phyloP scores from a whole-genome alignment of 2,329 filamentous ascomycete species.

The Apiospora pterosperma region DNA sequence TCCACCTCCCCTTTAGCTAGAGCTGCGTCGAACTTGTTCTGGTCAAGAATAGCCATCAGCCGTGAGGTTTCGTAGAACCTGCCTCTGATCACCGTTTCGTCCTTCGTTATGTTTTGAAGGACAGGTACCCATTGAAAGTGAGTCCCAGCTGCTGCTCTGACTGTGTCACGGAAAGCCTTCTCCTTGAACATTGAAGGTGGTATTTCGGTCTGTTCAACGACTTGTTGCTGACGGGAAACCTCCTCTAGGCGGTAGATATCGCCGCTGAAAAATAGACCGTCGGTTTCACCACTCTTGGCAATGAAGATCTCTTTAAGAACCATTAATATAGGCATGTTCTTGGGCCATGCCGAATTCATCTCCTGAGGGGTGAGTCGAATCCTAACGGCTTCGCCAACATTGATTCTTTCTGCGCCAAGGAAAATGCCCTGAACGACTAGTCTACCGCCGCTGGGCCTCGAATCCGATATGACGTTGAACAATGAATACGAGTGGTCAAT shows the following conservation, averaged over 20 bases:
- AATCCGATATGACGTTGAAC: conserved; percentile 36
- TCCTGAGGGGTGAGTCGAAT: conserved; percentile 38
- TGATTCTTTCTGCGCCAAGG: conserved; percentile 47
- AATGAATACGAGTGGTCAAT: conserved; percentile 47
- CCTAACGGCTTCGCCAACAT: conserved; percentile 46
- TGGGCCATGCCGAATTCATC: conserved; percentile 27
- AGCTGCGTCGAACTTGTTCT: conserved; percentile 32
- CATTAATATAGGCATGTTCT: conserved; percentile 27
- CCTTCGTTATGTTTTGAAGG: conserved; percentile 19
- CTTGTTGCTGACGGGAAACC: conserved; percentile 8
- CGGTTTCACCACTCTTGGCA: conserved; percentile 9
- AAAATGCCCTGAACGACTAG: conserved; percentile 44
- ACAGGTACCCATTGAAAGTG: conserved; percentile 30
- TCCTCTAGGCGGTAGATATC: conserved; percentile 25
- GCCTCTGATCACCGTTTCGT: conserved; percentile 45
- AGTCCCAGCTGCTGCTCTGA: conserved; percentile 16
- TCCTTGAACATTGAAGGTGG: conserved; percentile 22
- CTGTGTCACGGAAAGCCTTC: conserved; percentile 25
- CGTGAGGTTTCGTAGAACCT: conserved; percentile 57
- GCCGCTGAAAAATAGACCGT: conserved; percentile 21
- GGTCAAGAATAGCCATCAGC: conserved; percentile 48
- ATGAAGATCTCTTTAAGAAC: conserved; percentile 36
- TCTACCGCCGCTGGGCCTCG: conserved; percentile 27
- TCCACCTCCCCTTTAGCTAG: conserved; percentile 36
- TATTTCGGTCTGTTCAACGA: conserved; percentile 10